These are phyloP conservation scores for Luvunga scandens DNA, from an alignment of 345 rosid genomes.

Conservation along the genomic window DNA sequence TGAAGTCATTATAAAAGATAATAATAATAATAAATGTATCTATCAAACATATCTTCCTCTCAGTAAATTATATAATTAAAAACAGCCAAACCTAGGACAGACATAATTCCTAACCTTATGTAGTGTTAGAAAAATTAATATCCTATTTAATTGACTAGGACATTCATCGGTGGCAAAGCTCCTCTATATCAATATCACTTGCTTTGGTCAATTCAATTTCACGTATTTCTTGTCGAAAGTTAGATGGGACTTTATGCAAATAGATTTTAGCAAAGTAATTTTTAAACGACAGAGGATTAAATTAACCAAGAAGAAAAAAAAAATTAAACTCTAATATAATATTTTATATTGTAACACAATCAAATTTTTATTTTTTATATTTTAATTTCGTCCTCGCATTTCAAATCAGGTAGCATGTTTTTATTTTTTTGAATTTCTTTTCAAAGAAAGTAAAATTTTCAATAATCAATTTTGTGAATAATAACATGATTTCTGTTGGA, in stretches of 20 bases:
- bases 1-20: neutral
- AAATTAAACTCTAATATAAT: no score
- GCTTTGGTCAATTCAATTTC: slow-evolving; percentile 4
- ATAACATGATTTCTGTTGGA: no score
- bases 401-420: no score
- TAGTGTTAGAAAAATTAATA: neutral
- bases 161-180: slow-evolving; percentile 12
- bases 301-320: no score
- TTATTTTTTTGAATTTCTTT: no score
- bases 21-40: neutral
- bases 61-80: neutral
- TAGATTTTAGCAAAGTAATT: no score
- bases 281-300: no score
- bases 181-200: neutral
- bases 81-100: slow-evolving; percentile 5
- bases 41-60: neutral
- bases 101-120: neutral
- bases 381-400: no score
- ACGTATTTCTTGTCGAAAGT: neutral
- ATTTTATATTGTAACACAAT: no score
- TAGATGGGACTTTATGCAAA: neutral
- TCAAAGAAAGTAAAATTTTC: no score
- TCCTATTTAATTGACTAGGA: slow-evolving; percentile 1
- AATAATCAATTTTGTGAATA: no score
- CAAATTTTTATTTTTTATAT: no score